Percentiles rank a stretch among this genome's conserved stretches.
Conservation (phyloP, 768 basidiomycete species). For the Auriscalpium vulgare region DNA sequence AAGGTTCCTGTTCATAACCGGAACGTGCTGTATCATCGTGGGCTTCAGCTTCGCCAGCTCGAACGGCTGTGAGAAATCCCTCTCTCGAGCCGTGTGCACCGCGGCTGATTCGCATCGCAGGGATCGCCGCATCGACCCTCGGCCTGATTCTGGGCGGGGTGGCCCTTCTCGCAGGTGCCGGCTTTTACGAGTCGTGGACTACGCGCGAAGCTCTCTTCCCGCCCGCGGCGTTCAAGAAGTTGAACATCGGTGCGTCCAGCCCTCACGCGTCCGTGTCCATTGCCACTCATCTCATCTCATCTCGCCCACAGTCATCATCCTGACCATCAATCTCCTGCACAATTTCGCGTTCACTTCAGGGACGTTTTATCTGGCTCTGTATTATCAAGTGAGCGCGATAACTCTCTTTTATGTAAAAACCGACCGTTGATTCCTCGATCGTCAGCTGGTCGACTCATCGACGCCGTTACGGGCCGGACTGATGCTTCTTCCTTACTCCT, state of each 20-base stretch:
- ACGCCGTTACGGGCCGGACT: slow-evolving; percentile 69
- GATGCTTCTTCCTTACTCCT: slow-evolving; percentile 73
- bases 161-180: slow-evolving; percentile 46
- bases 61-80: slow-evolving; percentile 49
- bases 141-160: slow-evolving; percentile 50
- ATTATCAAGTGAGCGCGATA: slow-evolving; percentile 54
- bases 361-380: slow-evolving; percentile 80
- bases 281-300: slow-evolving; percentile 10
- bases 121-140: slow-evolving; percentile 56
- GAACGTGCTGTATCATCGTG: slow-evolving; percentile 65
- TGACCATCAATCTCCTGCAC: slow-evolving; percentile 69
- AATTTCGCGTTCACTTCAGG: slow-evolving; percentile 79
- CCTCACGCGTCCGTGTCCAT: neutral
- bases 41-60: slow-evolving; percentile 73
- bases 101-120: slow-evolving; percentile 29
- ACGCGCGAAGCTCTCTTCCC: slow-evolving; percentile 69
- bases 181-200: slow-evolving; percentile 61
- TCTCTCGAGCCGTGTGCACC: neutral
- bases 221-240: slow-evolving; percentile 47
- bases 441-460: slow-evolving; percentile 60
- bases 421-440: neutral
- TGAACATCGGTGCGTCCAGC: slow-evolving; percentile 44
- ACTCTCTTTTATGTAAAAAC: neutral
- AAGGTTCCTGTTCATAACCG: slow-evolving; percentile 67
- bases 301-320: slow-evolving; percentile 45